Conservation (phyloP, 2,329 filamentous ascomycete species). For the Aotearoamyces nothofagi region DNA sequence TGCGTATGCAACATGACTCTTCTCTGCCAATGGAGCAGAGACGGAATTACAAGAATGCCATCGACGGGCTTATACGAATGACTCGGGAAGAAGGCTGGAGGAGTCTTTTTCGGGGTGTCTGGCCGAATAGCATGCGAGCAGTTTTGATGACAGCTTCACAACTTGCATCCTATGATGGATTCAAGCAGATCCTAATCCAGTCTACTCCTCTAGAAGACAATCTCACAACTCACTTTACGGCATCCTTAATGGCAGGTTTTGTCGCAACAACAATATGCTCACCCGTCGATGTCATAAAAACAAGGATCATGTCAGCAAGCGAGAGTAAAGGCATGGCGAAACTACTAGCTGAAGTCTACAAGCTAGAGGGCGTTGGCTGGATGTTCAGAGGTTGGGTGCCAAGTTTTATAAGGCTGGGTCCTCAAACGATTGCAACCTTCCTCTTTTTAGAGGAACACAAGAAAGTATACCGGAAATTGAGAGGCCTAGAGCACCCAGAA, state of each 20-base stretch:
- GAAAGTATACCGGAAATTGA: slow-evolving; percentile 51
- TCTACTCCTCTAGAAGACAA: slow-evolving; percentile 52
- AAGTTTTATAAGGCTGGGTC: slow-evolving; percentile 49
- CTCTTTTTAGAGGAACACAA: slow-evolving; percentile 79
- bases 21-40: slow-evolving; percentile 58
- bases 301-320: slow-evolving; percentile 62
- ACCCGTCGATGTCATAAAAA: slow-evolving; percentile 83
- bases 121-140: slow-evolving; percentile 68
- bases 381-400: slow-evolving; percentile 87
- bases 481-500: slow-evolving; percentile 13
- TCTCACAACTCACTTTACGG: slow-evolving; percentile 63
- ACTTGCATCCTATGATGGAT: slow-evolving; percentile 70
- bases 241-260: slow-evolving; percentile 65
- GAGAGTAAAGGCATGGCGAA: slow-evolving; percentile 37
- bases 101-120: slow-evolving; percentile 71
- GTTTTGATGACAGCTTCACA: slow-evolving; percentile 82
- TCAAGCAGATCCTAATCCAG: slow-evolving; percentile 55
- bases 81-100: slow-evolving; percentile 64
- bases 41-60: slow-evolving; percentile 77
- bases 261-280: slow-evolving; percentile 75
- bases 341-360: slow-evolving; percentile 52
- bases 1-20: slow-evolving; percentile 92
- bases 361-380: slow-evolving; percentile 60
- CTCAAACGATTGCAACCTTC: slow-evolving; percentile 79
- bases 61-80: slow-evolving; percentile 81